Percentiles rank a stretch among this genome's conserved stretches.
Conservation (phyloP, 176 grass and related monocot genomes). For the Hyparrhenia diplandra region DNA sequence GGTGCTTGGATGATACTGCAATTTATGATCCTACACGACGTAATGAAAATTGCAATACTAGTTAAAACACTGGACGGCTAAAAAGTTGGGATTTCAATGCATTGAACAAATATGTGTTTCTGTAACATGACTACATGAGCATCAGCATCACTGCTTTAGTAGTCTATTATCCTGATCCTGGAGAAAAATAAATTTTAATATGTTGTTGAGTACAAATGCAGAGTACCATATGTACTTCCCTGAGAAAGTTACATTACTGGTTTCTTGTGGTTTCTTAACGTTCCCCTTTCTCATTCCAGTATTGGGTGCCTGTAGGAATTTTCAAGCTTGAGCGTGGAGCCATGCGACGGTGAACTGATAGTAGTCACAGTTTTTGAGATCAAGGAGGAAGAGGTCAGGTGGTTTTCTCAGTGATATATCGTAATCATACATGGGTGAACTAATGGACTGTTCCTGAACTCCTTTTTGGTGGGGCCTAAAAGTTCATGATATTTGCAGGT, state of each 20-base stretch:
- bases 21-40: background rate
- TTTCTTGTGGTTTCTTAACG: background rate
- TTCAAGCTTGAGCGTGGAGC: slow-evolving; percentile 83
- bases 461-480: slow-evolving; percentile 6
- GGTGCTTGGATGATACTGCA: background rate
- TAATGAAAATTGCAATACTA: background rate
- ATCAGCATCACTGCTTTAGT: background rate
- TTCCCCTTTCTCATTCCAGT: slow-evolving; percentile 1
- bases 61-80: background rate
- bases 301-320: slow-evolving; percentile 51
- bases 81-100: background rate
- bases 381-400: slow-evolving; percentile 62
- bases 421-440: too few species aligned
- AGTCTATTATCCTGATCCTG: background rate
- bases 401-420: background rate
- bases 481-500: slow-evolving; percentile 40
- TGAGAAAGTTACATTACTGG: background rate
- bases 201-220: background rate
- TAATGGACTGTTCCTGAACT: too few species aligned
- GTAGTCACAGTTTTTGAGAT: slow-evolving; percentile 89
- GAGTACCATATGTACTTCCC: background rate
- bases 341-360: slow-evolving; percentile 57
- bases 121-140: background rate
- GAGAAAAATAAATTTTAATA: background rate
- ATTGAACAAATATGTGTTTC: background rate